Evolutionary conservation across 2,329 filamentous ascomycete genomes (phyloP).

Genomic region (Epicoccum sorghinum): DNA sequence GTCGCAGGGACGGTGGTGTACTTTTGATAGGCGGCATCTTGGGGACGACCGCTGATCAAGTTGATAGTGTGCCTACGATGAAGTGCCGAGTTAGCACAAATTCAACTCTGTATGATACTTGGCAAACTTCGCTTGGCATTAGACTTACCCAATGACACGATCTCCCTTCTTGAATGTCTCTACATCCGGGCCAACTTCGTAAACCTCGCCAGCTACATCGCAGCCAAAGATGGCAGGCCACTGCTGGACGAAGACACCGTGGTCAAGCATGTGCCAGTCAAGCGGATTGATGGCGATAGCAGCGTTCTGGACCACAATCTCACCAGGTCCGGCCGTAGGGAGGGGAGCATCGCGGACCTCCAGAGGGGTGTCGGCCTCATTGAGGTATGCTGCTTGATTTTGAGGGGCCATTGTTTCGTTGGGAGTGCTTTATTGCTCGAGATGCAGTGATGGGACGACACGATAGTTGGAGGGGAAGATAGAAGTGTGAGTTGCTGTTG

Average conservation of each 20-base stretch:
- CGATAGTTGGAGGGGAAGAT: background rate
- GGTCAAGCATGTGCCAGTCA: no score
- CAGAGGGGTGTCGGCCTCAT: slow-evolving; percentile 21
- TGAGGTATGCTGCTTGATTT: slow-evolving; percentile 34
- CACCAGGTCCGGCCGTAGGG: slow-evolving; percentile 25
- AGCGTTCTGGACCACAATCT: slow-evolving; percentile 36
- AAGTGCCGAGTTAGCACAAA: background rate
- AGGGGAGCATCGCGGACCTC: slow-evolving; percentile 30
- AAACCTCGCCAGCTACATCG: no score
- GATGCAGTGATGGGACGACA: background rate
- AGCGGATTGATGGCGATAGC: slow-evolving; percentile 12
- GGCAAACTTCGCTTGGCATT: no score
- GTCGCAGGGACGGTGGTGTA: slow-evolving; percentile 44
- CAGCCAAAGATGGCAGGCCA: no score
- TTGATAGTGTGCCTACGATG: slow-evolving; percentile 26
- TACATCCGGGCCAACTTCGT: no score
- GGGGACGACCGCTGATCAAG: slow-evolving; percentile 23
- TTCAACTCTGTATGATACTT: background rate
- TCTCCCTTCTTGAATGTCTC: slow-evolving; percentile 47
- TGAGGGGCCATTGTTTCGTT: background rate
- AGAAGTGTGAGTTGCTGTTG: background rate
- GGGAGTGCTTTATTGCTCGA: background rate
- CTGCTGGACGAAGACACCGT: no score
- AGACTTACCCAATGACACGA: slow-evolving; percentile 48
- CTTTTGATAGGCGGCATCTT: slow-evolving; percentile 35